Conservation (phyloP, 2,329 filamentous ascomycete genomes). For the Geosmithia putterillii region DNA sequence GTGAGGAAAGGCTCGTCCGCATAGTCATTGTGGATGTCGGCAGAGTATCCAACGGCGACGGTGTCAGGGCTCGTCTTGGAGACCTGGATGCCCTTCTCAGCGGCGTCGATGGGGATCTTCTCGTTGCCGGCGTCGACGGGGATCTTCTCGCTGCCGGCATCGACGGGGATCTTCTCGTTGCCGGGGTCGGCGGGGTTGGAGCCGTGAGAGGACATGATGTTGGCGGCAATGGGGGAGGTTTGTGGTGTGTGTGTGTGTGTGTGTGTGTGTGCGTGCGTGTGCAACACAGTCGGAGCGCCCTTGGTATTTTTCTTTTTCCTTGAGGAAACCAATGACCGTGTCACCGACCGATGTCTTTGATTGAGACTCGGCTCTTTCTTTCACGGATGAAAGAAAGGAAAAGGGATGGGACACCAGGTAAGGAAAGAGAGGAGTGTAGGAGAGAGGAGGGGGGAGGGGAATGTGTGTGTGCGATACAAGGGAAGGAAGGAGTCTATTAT, state of each 20-base stretch:
- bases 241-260: not conserved
- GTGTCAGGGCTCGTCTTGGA: not conserved
- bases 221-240: constrained; percentile 1
- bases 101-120: constrained; percentile 1
- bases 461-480: not conserved
- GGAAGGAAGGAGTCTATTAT: constrained; percentile 5
- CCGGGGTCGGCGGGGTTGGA: constrained; percentile 3
- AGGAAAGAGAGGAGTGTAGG: not conserved
- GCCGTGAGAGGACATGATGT: constrained; percentile 7
- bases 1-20: constrained; percentile 19
- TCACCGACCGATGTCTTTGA: no score
- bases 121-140: constrained; percentile 3
- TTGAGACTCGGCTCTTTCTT: no score
- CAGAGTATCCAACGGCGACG: constrained; percentile 1
- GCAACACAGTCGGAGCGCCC: not conserved
- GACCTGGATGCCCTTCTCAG: not conserved
- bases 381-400: not conserved
- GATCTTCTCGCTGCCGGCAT: constrained; percentile 3
- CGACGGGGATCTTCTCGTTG: constrained; percentile 3
- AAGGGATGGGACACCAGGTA: not conserved
- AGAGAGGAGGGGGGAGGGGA: not conserved
- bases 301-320: no score
- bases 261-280: no score
- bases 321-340: not conserved
- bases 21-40: constrained; percentile 5